Conservation (phyloP, 257 asterid species). For the Solanum paucissectum region DNA sequence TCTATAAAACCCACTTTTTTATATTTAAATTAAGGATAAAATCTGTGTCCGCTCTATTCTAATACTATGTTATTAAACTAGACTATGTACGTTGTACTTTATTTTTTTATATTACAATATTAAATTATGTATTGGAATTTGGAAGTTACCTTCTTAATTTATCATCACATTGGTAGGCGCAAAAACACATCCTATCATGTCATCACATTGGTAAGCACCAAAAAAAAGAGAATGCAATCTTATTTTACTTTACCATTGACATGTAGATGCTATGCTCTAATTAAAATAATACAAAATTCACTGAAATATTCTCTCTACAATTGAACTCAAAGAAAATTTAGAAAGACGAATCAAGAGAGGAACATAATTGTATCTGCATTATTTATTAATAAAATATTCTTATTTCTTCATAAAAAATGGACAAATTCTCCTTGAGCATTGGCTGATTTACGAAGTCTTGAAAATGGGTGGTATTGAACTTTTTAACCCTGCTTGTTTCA, state of each 20-base stretch:
- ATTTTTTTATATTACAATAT: neutral
- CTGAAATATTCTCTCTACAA: neutral
- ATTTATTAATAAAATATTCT: too few relatives aligned
- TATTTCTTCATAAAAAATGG: neutral
- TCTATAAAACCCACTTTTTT: neutral
- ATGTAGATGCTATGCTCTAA: neutral
- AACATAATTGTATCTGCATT: too few relatives aligned
- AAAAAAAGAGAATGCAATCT: neutral
- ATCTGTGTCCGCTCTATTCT: too few relatives aligned
- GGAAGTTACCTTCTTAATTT: neutral
- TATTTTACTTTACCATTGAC: neutral
- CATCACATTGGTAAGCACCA: neutral
- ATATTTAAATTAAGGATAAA: too few relatives aligned
- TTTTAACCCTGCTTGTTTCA: neutral
- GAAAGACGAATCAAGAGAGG: too few relatives aligned
- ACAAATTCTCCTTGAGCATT: neutral
- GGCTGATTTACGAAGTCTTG: neutral
- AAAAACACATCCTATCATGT: neutral
- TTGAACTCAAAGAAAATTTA: neutral
- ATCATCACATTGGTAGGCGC: neutral
- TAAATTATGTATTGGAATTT: neutral
- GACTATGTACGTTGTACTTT: neutral
- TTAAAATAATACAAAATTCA: neutral
- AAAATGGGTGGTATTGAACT: neutral
- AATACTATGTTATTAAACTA: too few relatives aligned